Evolutionary conservation across 345 rosid genomes (phyloP), one percentile per base, ranked within the genome.

Genomic region (Lumnitzera littorea): DNA sequence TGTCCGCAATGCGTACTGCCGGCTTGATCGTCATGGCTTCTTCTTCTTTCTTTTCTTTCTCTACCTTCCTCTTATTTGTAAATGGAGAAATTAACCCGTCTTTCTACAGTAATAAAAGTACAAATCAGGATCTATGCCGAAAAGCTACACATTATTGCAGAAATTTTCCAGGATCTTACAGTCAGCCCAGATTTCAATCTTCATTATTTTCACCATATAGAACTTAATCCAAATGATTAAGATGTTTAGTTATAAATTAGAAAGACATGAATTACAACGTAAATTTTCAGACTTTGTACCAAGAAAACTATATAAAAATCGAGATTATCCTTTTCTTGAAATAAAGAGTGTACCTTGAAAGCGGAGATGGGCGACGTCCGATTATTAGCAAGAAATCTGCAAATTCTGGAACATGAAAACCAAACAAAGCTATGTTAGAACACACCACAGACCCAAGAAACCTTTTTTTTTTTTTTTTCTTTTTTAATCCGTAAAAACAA

Each of bases 11-110:
- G 24, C 86, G 73, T 67, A 84, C 89, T 55, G 74, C 82, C 67
- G 89, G 96, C 70, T 92, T 89, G 62, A 92, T 85, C 69, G 96
- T 87, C 98, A 92, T 69, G 36, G 57, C 72, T 66, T 55, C 71
- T 49, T 27, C 49, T 7, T 60, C 63, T 66, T 41, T 58, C 65
- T 25, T 54, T 75, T 61, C 62, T 64, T 36, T 48, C 65, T 68
- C 63, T 2, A 58, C 57, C 52, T 65, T 72, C 70, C 63, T 76
- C n/a, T 47, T 66, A 9, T 36, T 36, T 36, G 43, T 12, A 27
- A 50, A 56, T 27, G 73, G 67, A 27, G 65, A 27, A 9, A 17
- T 31, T 12, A 63, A 52, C 41, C 80, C 76, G 58, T 48, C 71
- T 67, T 70, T 80, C 91, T 90, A 82, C 63, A 61, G 64, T 46